Conservation (phyloP, 345 rosid genomes). For the Hypericum perforatum region DNA sequence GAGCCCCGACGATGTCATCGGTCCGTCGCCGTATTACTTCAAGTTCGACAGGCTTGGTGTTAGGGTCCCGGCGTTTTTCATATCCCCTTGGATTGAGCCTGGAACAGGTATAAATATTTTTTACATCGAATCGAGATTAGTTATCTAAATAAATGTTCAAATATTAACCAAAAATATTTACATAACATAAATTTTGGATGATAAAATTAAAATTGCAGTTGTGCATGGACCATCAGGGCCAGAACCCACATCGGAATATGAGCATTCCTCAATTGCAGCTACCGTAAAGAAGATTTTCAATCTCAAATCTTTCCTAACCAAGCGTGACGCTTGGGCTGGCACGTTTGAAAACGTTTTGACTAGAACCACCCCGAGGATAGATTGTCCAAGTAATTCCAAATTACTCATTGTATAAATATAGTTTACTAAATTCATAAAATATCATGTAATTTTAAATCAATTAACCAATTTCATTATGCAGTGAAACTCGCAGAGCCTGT, state of each 20-base stretch:
- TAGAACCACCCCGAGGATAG: conserved; percentile 34
- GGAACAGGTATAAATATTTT: conserved; percentile 51
- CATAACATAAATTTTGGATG: too few species aligned
- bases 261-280: conserved; percentile 52
- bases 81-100: conserved; percentile 50
- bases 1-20: conserved; percentile 38
- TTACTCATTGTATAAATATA: too few species aligned
- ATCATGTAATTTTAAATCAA: neutral
- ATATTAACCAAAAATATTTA: too few species aligned
- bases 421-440: too few species aligned
- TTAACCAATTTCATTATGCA: conserved; percentile 4
- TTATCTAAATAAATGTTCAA: too few species aligned
- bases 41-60: conserved; percentile 50
- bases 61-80: conserved; percentile 41
- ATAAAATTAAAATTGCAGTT: conserved; percentile 21
- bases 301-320: conserved; percentile 35
- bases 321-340: conserved; percentile 56
- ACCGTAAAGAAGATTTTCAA: conserved; percentile 45
- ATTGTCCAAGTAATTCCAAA: conserved; percentile 48
- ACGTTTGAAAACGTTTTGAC: conserved; percentile 38
- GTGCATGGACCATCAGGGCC: conserved; percentile 41
- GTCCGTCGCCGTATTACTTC: conserved; percentile 37
- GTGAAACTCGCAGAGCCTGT: conserved; percentile 39
- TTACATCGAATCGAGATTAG: too few species aligned
- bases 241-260: conserved; percentile 35